Evolutionary conservation across 176 grass and related monocot species (phyloP), one percentile per base, ranked within the genome.

Genomic region (Cocos nucifera): DNA sequence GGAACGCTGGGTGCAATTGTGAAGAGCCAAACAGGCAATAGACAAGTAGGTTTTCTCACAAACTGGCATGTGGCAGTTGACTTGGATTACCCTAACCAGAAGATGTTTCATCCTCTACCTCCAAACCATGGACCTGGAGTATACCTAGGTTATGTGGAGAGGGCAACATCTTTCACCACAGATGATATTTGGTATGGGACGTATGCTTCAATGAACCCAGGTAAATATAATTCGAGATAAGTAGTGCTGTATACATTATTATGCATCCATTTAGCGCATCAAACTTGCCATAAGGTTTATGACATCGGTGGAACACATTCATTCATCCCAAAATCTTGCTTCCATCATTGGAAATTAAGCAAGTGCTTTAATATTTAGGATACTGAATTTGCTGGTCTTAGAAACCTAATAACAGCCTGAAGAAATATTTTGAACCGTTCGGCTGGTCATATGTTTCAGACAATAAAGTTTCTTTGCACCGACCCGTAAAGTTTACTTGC

Each of bases 181-280:
- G 93, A 98, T 79, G 93, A 98, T 76, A 79, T 98, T 78, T 98
- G 93, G 93, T 98, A 98, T 64, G 93, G 93, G 56, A 98, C 91
- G 22, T 98, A 85, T 70, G 81, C 87, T 64, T 87, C 87, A 72
- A 98, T 79, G 52, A 98, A 98, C 76, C 93, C 87, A 92, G 93
- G 93, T 98, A 92, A 23, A 59, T 56, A 57, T 60, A 73, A 67
- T 62, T 73, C 5, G 14, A 24, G 19, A 26, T 53, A 19, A 76
- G 26, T 59, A 81, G 35, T 44, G 35, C 35, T 12, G 0, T 44
- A 2, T 44, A 12, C 35, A 44, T 44, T 9, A 44, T 44, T 64
- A 51, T 22, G 74, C 24, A 35, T 44, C 35, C 30, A 50, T 23
- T 30, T 57, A 51, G 26, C 52, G 63, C 54, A 32, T 70, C 17